Evolutionary conservation across 1,284 basidiomycete genomes (phyloP).

Genomic region (Sporisorium graminicola): DNA sequence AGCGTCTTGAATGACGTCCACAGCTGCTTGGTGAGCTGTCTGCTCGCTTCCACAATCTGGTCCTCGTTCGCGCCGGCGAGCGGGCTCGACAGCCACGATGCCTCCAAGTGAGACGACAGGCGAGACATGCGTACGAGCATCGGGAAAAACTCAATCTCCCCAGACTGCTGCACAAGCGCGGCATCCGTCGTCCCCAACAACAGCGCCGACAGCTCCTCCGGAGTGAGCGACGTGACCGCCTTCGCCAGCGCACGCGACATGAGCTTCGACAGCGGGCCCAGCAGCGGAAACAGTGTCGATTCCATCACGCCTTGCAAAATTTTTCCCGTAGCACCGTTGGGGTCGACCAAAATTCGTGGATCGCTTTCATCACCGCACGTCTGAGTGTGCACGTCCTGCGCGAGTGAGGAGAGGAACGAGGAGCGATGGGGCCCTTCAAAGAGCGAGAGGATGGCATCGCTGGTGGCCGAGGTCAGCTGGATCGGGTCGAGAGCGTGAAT

Average conservation of each 20-base stretch:
- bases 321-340: slow-evolving; percentile 15
- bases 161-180: slow-evolving; percentile 13
- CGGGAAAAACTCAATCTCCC: slow-evolving; percentile 31
- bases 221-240: slow-evolving; percentile 29
- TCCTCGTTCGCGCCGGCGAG: slow-evolving; percentile 41
- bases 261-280: slow-evolving; percentile 63
- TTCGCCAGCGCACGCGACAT: slow-evolving; percentile 53
- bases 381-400: slow-evolving; percentile 20
- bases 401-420: slow-evolving; percentile 30
- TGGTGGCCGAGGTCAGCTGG: slow-evolving; percentile 41
- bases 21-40: slow-evolving; percentile 43
- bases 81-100: slow-evolving; percentile 37
- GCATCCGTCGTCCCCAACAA: slow-evolving; percentile 35
- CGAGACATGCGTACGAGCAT: slow-evolving; percentile 47
- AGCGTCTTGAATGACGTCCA: slow-evolving; percentile 66
- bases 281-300: slow-evolving; percentile 50
- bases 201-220: slow-evolving; percentile 41
- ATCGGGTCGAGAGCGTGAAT: slow-evolving; percentile 44
- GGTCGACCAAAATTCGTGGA: slow-evolving; percentile 3
- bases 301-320: slow-evolving; percentile 15
- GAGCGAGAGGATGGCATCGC: slow-evolving; percentile 50
- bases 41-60: slow-evolving; percentile 37
- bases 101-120: slow-evolving; percentile 38
- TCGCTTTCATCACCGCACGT: not conserved
- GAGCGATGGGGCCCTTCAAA: slow-evolving; percentile 39